Evolutionary conservation across 441 rosid species (phyloP).

Genomic region (Eutrema salsugineum): DNA sequence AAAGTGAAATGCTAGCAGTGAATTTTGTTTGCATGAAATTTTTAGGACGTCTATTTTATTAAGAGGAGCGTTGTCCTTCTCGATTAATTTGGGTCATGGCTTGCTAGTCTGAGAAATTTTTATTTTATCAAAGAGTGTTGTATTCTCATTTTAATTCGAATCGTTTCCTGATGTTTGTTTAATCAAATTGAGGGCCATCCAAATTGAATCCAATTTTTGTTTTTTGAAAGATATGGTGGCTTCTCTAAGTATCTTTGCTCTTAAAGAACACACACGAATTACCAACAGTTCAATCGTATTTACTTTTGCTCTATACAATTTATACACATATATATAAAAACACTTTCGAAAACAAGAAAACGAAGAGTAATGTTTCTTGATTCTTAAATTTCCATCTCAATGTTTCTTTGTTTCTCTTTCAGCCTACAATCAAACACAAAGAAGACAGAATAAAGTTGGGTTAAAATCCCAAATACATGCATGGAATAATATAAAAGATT

Average conservation of each 20-base stretch:
- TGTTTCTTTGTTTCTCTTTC: slow-evolving; percentile 74
- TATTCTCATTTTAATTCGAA: not conserved
- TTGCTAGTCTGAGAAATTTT: not conserved
- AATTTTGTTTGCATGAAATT: too few relatives aligned
- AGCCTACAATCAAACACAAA: slow-evolving; percentile 43
- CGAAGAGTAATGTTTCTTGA: slow-evolving; percentile 18
- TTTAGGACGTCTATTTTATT: too few relatives aligned
- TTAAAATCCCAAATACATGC: not conserved
- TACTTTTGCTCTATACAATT: not conserved
- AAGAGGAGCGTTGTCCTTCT: too few relatives aligned
- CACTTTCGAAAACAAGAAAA: slow-evolving; percentile 9
- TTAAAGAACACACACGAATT: slow-evolving; percentile 1
- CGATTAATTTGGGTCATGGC: too few relatives aligned
- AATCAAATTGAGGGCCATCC: not conserved
- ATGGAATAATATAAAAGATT: not conserved
- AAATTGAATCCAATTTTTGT: not conserved
- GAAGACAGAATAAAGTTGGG: not conserved
- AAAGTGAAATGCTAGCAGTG: too few relatives aligned
- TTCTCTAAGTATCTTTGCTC: not conserved
- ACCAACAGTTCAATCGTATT: not conserved
- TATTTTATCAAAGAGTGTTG: not conserved
- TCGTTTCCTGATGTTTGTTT: not conserved
- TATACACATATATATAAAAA: slow-evolving; percentile 10
- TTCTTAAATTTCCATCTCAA: slow-evolving; percentile 18
- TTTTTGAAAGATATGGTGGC: not conserved